Base-by-base conservation (phyloP, 371 early-diverging fungal species). In the Basidiobolus meristosporus region DNA sequence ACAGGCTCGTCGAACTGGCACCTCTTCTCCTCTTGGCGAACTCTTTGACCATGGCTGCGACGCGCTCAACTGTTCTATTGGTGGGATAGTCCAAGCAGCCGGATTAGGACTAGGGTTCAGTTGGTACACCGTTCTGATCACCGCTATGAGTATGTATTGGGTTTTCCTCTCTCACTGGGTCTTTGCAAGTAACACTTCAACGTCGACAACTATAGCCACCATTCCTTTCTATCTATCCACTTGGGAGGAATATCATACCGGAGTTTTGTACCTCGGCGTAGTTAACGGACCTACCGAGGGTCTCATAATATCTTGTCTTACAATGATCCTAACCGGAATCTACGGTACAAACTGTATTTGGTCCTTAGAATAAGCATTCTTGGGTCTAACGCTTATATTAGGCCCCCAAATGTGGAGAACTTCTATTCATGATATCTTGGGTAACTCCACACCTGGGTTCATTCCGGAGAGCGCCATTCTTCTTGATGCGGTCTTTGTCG, bases 231-330 rank as follows among this genome's bases (percentile, higher is more conserved):
- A 84, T 65, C 59, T 90, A 47, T 76, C 85, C 40, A 89, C 91
- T 6, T 85, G 91, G 82, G 92, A 98, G 54, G 91, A 90, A 47
- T 96, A 90, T 52, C 86, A 92, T 54, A 93, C 96, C 1, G 87
- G 87, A 12, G 55, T 71, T 2, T 68, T 98, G 38, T 91, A 76
- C 47, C 64, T 98, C 31, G 86, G 90, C 17, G 70, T 84, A 36
- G 77, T 96, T 59, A 86, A 78, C 46, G 98, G 98, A 7, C 93
- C 98, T 18, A 83, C 90, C 11, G 98, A 98, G 56, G 96, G 95
- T 9, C 70, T 98, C 12, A 43, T 89, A 34, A 63, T 79, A 53
- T 58, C 73, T 21, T 66, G 68, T 40, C 41, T 59, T 22, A 51
- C 76, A 4, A 64, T 77, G 26, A 36, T 81, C 38, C 44, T 77